Base-by-base conservation (phyloP, 768 basidiomycete species). In the Auriscalpium orientale region DNA sequence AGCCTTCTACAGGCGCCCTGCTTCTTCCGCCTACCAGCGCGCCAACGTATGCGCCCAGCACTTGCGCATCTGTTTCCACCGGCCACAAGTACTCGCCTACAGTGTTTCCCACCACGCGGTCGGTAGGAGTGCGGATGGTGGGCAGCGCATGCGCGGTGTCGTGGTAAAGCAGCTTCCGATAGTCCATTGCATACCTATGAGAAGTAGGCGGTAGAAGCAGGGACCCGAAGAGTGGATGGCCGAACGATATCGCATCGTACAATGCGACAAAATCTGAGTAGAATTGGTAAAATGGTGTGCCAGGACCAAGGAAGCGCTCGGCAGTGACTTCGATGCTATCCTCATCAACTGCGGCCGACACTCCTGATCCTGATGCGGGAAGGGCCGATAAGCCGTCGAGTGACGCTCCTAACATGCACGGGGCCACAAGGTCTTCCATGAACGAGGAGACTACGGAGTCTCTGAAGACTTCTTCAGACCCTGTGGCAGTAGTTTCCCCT, bases 241-340 rank as follows among this genome's bases (percentile, higher is more conserved):
- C 81, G 68, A 95, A 95, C 8, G 95, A 98, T 62, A 93, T 84
- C 4, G 91, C 81, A 64, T 91, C 89, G 70, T 95, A 98, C n/a
- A 98, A 72, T 1, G 81, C 84, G 55, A 95, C 76, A 66, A 97
- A 87, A 69, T 97, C 94, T 13, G 87, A 88, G 72, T 93, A 98
- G 65, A 88, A 91, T 68, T 95, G 93, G 74, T 84, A 97, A 75
- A 98, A 98, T 0, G 94, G 91, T 0, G 84, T 84, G 5, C 73
- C 70, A 1, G 76, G 58, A 0, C 86, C 84, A n/a, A 91, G 79
- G 67, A 85, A 84, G 22, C 73, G 72, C 12, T 66, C 56, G 2
- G 87, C 77, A 2, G 79, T 81, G 7, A 70, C 62, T 60, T 90
- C 87, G 53, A 91, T 68, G 44, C 62, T 54, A 28, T 63, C 62